Evolutionary conservation across 2,329 filamentous ascomycete species (phyloP), one percentile per base, ranked within the genome.

Genomic region (Rutstroemia sydowiana): DNA sequence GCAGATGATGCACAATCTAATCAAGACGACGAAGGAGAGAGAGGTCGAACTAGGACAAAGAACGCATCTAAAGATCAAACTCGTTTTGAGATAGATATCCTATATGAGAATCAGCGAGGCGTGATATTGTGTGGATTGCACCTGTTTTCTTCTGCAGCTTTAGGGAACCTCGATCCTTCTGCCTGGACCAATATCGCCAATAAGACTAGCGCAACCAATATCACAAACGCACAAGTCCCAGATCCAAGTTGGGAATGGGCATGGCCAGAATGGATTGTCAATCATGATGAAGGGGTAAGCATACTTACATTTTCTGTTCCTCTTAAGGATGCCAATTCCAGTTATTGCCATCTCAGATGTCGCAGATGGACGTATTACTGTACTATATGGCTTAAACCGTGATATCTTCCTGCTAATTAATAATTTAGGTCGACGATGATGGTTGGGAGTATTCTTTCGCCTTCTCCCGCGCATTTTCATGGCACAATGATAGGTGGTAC

Each of bases 391-490:
- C n/a, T n/a, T n/a, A n/a, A n/a, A n/a, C n/a, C n/a, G n/a, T n/a
- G n/a, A n/a, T n/a, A n/a, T n/a, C n/a, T n/a, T n/a, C n/a, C n/a
- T n/a, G n/a, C n/a, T n/a, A n/a, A n/a, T n/a, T n/a, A n/a, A n/a
- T n/a, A n/a, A 45, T 16, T 37, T 39, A 51, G 48, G 48, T 51
- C 13, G 93, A 97, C 63, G 85, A 92, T 56, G 87, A 92, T 57
- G 93, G 93, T 3, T 98, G 93, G 93, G 86, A 95, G 66, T 98
- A 98, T 69, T 93, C 88, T 14, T 90, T 96, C 66, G 85, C 87
- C 59, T 98, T 97, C 65, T 74, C 75, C 58, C 81, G 77, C 55
- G 74, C 71, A 39, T 89, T 87, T 59, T 81, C 82, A 2, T 98
- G 93, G 93, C 93, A 98, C 68, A 84, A 85, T 3, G 87, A 87